A percentile compares a stretch with the other conserved stretches of the same genome.
phyloP scores from a whole-genome alignment of 306 rosid species.

The Senna siamea region DNA sequence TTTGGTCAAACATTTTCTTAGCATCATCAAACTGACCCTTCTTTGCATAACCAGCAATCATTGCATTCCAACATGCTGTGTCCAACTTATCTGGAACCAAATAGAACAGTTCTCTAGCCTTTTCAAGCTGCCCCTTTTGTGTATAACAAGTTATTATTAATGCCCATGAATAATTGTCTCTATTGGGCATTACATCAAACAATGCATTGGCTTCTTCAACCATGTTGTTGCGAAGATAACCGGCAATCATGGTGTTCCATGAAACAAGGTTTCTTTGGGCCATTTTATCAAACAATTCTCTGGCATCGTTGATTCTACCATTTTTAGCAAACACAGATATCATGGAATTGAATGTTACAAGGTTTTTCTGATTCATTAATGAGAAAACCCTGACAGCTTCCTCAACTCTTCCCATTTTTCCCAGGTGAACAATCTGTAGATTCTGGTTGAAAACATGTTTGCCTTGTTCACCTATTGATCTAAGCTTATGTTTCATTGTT shows the following conservation, averaged over 20 bases:
- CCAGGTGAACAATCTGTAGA: conserved; percentile 58
- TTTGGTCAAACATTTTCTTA: conserved; percentile 60
- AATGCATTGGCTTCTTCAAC: conserved; percentile 60
- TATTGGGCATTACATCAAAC: conserved; percentile 63
- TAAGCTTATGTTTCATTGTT: conserved; percentile 42
- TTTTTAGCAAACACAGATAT: conserved; percentile 71
- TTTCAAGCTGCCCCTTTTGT: conserved; percentile 63
- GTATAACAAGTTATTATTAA: conserved; percentile 76
- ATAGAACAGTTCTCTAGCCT: conserved; percentile 66
- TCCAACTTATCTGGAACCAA: conserved; percentile 71
- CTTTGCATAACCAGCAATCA: conserved; percentile 80
- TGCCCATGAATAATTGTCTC: conserved; percentile 77
- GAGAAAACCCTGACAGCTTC: conserved; percentile 69
- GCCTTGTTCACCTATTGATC: conserved; percentile 52
- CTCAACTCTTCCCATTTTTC: conserved; percentile 67
- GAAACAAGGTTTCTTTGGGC: conserved; percentile 65
- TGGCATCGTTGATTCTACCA: conserved; percentile 63
- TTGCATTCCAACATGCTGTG: conserved; percentile 74
- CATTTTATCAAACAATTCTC: conserved; percentile 74
- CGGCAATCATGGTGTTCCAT: conserved; percentile 83
- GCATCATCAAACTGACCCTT: conserved; percentile 66
- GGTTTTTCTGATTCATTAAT: conserved; percentile 56
- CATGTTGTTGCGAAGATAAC: conserved; percentile 64
- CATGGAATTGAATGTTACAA: conserved; percentile 85
- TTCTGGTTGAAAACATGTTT: conserved; percentile 59